A percentile compares a stretch with the other conserved stretches of the same genome.
phyloP scores from a whole-genome alignment of 2,329 filamentous ascomycete species.

The Cordyceps fumosorosea region DNA sequence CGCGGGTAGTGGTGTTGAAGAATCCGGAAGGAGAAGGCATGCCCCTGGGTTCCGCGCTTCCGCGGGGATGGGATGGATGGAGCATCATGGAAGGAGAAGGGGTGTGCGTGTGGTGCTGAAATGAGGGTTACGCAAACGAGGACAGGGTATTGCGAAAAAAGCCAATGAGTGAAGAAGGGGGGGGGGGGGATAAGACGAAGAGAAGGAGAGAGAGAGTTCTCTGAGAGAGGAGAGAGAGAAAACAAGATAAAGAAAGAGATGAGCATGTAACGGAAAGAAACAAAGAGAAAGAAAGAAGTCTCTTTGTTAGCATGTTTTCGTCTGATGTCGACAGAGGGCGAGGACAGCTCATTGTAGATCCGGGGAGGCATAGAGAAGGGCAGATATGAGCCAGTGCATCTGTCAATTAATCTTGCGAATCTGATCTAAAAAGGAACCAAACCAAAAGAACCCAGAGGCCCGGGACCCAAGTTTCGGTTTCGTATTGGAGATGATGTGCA shows the following conservation, averaged over 20 bases:
- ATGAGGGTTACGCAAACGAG: conserved; percentile 1
- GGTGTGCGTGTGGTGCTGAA: neutral
- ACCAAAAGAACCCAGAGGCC: neutral
- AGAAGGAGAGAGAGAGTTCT: neutral
- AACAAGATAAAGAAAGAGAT: neutral
- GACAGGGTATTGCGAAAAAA: neutral
- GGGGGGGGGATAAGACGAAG: no score
- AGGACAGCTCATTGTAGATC: no score
- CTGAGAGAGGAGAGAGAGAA: neutral
- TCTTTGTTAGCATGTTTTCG: no score
- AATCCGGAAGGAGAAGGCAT: neutral
- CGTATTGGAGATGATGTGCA: neutral
- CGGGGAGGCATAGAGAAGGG: no score
- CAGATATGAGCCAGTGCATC: no score
- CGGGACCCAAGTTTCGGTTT: neutral
- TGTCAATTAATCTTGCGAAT: neutral
- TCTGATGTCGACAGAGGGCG: no score
- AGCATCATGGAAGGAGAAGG: neutral
- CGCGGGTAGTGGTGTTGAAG: neutral
- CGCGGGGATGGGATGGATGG: conserved; percentile 1
- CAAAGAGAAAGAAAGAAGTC: no score
- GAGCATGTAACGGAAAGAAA: neutral
- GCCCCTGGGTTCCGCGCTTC: neutral
- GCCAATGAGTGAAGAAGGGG: neutral
- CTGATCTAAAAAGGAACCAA: neutral